A percentile compares a stretch with the other conserved stretches of the same genome.
These are phyloP conservation scores for Trichoderma erinaceum DNA, from an alignment of 495 filamentous ascomycete species.

Conservation along the genomic window DNA sequence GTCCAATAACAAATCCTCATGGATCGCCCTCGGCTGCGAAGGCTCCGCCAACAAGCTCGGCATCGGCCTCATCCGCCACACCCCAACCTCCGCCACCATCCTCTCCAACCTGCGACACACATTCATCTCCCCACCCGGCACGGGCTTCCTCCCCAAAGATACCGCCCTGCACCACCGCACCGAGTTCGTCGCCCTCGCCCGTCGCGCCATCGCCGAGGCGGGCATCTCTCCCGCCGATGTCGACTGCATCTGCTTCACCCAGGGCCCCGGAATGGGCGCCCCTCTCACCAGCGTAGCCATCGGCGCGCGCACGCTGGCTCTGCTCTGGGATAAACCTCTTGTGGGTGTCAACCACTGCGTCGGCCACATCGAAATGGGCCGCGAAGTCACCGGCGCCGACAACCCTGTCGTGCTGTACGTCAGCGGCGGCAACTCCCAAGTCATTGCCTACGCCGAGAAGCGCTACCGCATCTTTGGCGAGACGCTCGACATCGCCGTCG, in stretches of 20 bases:
- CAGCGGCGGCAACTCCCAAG: conserved; percentile 93
- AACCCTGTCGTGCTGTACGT: conserved; percentile 97
- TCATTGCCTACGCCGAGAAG: conserved; percentile 91
- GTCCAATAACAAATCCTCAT: conserved; percentile 24
- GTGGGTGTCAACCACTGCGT: conserved; percentile 97
- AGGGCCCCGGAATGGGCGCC: conserved; percentile 93
- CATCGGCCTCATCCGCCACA: conserved; percentile 84
- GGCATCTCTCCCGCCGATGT: conserved; percentile 57
- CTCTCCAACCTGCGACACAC: conserved; percentile 95
- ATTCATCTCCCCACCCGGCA: conserved; percentile 82
- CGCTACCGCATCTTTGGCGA: conserved; percentile 97
- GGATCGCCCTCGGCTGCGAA: conserved; percentile 86
- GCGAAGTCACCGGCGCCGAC: conserved; percentile 82
- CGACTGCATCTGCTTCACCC: conserved; percentile 91
- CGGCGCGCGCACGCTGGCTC: conserved; percentile 70
- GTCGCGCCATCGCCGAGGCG: conserved; percentile 66
- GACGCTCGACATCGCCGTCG: conserved; percentile 93
- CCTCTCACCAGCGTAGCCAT: conserved; percentile 86
- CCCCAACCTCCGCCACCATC: conserved; percentile 56
- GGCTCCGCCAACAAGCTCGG: conserved; percentile 97
- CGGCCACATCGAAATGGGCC: conserved; percentile 97
- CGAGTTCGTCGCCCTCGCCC: conserved; percentile 75
- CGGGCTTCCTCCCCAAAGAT: conserved; percentile 94
- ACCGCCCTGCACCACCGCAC: conserved; percentile 85
- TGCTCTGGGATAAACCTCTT: conserved; percentile 81